phyloP scores from a whole-genome alignment of 352 stramenopile genomes.

The Phytophthora boehmeriae region DNA sequence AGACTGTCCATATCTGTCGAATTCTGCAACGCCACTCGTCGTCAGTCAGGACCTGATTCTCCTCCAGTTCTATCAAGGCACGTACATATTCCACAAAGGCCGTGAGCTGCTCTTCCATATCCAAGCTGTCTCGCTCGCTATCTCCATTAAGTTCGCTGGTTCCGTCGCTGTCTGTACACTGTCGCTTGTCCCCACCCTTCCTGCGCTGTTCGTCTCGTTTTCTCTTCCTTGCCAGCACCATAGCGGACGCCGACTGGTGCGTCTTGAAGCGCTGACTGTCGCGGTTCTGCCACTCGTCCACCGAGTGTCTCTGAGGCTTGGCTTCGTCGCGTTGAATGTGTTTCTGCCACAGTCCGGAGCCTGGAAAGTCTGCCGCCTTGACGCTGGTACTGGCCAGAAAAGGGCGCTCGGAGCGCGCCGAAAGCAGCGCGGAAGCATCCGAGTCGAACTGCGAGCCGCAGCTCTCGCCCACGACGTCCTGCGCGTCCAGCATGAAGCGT shows the following conservation, averaged over 20 bases:
- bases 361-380: conserved; percentile 6
- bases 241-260: conserved; percentile 34
- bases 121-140: conserved; percentile 36
- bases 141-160: conserved; percentile 32
- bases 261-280: conserved; percentile 9
- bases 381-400: conserved; percentile 1
- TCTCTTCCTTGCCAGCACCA: conserved; percentile 35
- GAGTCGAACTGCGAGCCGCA: conserved; percentile 33
- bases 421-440: conserved; percentile 16
- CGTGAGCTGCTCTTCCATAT: conserved; percentile 53
- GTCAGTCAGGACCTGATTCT: conserved; percentile 8
- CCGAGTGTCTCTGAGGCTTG: neutral
- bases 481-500: conserved; percentile 34
- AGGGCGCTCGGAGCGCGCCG: conserved; percentile 12
- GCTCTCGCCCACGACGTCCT: conserved; percentile 43
- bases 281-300: conserved; percentile 10
- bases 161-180: conserved; percentile 25
- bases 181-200: conserved; percentile 26
- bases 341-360: conserved; percentile 9
- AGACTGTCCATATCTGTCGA: conserved; percentile 63
- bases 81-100: conserved; percentile 71
- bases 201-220: conserved; percentile 37
- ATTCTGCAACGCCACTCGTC: conserved; percentile 29
- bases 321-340: conserved; percentile 30
- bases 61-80: conserved; percentile 7